phyloP scores from a whole-genome alignment of 345 rosid genomes.

The Acer campestre region DNA sequence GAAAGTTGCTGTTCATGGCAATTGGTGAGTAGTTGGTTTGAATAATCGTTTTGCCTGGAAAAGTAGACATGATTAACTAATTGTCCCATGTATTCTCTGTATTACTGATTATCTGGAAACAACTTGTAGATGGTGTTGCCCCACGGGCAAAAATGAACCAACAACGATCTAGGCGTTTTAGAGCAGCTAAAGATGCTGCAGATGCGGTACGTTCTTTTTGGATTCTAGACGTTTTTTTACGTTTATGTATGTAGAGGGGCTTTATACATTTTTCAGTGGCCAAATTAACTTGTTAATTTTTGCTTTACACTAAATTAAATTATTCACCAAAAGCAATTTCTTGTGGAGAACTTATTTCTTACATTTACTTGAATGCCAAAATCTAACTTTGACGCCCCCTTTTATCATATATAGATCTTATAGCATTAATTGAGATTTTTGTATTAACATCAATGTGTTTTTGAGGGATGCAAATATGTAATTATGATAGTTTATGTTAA shows the following conservation, averaged over 20 bases:
- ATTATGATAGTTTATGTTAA: neutral
- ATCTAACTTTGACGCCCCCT: neutral
- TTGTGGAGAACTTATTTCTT: neutral
- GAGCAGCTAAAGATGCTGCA: constrained; percentile 91
- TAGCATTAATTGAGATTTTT: neutral
- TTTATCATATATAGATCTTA: neutral
- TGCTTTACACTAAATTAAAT: neutral
- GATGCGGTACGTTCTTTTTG: constrained; percentile 64
- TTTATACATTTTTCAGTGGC: neutral
- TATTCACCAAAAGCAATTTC: neutral
- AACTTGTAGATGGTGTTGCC: constrained; percentile 83
- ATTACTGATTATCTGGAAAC: constrained; percentile 25
- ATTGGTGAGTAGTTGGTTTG: constrained; percentile 55
- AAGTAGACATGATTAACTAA: neutral
- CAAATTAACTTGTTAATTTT: neutral
- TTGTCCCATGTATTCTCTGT: neutral
- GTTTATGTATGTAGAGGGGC: neutral
- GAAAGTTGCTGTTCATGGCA: constrained; percentile 86
- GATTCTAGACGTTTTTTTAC: constrained; percentile 8
- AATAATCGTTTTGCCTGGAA: neutral
- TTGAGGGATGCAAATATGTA: neutral
- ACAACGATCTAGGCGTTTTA: constrained; percentile 89
- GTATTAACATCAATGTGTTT: too few relatives aligned
- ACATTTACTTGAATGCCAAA: neutral
- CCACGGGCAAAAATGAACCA: constrained; percentile 99